These are phyloP conservation scores for Eucalyptus curtisii DNA, from an alignment of 345 rosid species.

Conservation along the genomic window DNA sequence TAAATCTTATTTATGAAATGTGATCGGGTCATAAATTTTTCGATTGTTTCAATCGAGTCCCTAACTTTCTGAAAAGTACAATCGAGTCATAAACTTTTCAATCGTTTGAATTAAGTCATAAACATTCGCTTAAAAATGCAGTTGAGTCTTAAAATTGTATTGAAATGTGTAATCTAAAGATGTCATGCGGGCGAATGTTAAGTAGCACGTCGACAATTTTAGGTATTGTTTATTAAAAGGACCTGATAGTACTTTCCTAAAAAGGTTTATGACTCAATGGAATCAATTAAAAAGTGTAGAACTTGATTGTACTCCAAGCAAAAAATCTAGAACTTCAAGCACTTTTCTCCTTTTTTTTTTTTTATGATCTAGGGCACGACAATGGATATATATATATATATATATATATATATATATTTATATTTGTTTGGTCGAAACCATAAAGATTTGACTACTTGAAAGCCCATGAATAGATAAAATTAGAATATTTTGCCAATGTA, in stretches of 20 bases:
- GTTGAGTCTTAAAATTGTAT: fast-evolving
- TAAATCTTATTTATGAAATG: not conserved
- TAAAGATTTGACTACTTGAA: not conserved
- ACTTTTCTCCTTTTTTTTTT: not conserved
- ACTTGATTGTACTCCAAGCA: not conserved
- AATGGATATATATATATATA: not conserved
- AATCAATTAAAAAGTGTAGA: not conserved
- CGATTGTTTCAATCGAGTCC: not conserved
- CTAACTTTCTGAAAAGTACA: not conserved
- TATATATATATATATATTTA: too few species aligned
- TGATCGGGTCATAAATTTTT: not conserved
- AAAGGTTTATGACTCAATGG: not conserved
- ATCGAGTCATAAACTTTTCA: fast-evolving
- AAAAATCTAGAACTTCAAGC: not conserved
- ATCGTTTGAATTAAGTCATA: not conserved
- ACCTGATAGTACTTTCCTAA: not conserved
- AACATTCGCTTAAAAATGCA: not conserved
- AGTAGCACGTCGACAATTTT: not conserved
- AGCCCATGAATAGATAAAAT: not conserved
- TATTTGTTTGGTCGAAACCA: too few species aligned
- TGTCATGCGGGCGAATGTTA: fast-evolving
- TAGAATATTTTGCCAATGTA: not conserved
- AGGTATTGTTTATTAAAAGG: not conserved
- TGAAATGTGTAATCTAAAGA: not conserved
- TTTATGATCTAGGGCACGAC: not conserved